Base-by-base conservation (phyloP, 2,329 filamentous ascomycete species). In the Trichophyton equinum region DNA sequence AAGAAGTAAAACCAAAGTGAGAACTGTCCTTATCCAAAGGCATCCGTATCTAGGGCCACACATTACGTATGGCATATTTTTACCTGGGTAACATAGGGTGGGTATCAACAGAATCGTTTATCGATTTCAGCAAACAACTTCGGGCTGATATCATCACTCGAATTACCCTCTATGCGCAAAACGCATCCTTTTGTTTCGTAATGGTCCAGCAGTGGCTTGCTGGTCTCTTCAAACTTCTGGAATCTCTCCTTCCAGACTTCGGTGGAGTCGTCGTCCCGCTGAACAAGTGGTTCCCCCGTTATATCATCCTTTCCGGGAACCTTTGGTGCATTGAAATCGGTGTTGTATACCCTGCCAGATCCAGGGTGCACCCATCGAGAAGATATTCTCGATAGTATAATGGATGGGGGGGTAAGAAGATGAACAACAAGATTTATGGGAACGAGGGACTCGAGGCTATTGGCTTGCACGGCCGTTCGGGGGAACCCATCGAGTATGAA, bases 401-500 rank as follows among this genome's bases (percentile, higher is more conserved):
- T 89, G 7, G 87, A 83, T 38, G 88, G 83, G 0, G 94, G 94
- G 0, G 92, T 97, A 70, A 87, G 82, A 67, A 97, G 80, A 60
- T 88, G 90, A 62, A 96, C 86, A 57, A 91, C 94, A 63, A 96
- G 82, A 75, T 99, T 99, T 72, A 99, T 91, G n/a, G 92, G 91
- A 36, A 97, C 83, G 38, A 96, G 80, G 53, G 78, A 77, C 71
- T 95, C 91, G 56, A 97, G 82, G 61, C 85, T 85, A 47, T 77
- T 73, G 30, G 91, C 94, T 75, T 99, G 94, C 2, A 78, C 71
- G 0, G 88, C 87, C 5, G 89, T 99, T 65, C 94, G 87, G 1
- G 94, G 94, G 74, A 97, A 99, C 15, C 94, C 94, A 72, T 99
- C 94, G 59, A 99, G 86, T 65, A 99, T 88, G 73, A 96, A 97